Evolutionary conservation across 805 yeast genomes (phyloP).

Genomic region (Ogataea neopini): DNA sequence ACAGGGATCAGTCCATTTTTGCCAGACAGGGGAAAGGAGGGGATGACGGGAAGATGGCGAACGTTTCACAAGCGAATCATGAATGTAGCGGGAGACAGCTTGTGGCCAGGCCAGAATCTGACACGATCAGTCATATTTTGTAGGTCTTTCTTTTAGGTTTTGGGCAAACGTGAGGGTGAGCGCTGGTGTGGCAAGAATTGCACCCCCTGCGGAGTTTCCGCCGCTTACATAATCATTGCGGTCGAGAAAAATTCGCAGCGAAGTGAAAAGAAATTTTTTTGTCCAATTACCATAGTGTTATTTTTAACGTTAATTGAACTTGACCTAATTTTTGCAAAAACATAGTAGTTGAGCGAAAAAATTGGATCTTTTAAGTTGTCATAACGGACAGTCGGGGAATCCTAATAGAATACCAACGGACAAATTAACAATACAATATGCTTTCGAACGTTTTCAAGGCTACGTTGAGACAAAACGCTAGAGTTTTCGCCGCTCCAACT

Average conservation of each 20-base stretch:
- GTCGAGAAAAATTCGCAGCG: constrained; percentile 13
- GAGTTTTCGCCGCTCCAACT: constrained; percentile 27
- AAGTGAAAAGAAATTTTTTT: constrained; percentile 12
- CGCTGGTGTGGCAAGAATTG: too few species aligned
- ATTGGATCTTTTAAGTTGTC: constrained; percentile 4
- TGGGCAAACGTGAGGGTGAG: too few species aligned
- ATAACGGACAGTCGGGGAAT: not conserved
- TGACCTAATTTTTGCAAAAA: constrained; percentile 3
- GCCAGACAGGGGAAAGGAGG: not conserved
- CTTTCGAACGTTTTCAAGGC: constrained; percentile 37
- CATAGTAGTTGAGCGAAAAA: not conserved
- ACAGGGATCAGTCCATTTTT: not conserved
- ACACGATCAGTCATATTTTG: too few species aligned
- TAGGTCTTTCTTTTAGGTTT: too few species aligned
- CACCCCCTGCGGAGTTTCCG: not conserved
- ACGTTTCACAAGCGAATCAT: too few species aligned
- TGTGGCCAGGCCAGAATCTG: too few species aligned
- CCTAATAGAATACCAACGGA: constrained; percentile 1
- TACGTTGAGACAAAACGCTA: constrained; percentile 36
- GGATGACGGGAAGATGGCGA: too few species aligned
- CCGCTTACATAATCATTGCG: constrained; percentile 3
- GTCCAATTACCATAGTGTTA: constrained; percentile 28
- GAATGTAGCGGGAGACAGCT: too few species aligned
- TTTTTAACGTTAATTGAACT: constrained; percentile 16
- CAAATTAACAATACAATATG: constrained; percentile 23